Evolutionary conservation across 164 flowering plant genomes (phyloP).

Genomic region (Magnolia changhungtana): DNA sequence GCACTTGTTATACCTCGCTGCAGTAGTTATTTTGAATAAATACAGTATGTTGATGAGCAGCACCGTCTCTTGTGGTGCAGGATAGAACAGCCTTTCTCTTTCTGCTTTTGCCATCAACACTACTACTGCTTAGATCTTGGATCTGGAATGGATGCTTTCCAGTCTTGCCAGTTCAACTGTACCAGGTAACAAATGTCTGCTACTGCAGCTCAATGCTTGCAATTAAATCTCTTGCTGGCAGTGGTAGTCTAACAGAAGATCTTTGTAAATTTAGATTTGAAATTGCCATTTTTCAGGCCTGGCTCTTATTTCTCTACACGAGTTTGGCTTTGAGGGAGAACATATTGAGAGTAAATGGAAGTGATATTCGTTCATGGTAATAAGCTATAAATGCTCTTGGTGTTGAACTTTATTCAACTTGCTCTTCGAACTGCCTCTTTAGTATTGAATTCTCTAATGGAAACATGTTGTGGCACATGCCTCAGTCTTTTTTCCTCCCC

Average conservation of each 20-base stretch:
- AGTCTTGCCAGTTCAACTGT: conserved; percentile 85
- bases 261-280: background rate
- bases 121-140: conserved; percentile 61
- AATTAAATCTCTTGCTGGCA: background rate
- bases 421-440: no score
- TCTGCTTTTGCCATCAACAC: conserved; percentile 69
- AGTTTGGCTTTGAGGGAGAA: conserved; percentile 95
- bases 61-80: conserved; percentile 36
- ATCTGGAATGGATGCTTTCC: conserved; percentile 93
- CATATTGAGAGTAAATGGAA: conserved; percentile 86
- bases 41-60: background rate
- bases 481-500: no score
- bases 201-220: conserved; percentile 5
- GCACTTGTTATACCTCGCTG: background rate
- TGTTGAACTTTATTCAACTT: no score
- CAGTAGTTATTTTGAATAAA: background rate
- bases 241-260: background rate
- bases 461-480: no score
- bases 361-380: conserved; percentile 97
- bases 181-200: conserved; percentile 55
- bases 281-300: conserved; percentile 48
- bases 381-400: background rate
- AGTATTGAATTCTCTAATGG: no score
- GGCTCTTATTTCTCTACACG: conserved; percentile 87
- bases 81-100: conserved; percentile 85